These are phyloP conservation scores for Sutorius eximius DNA, from an alignment of 1,284 basidiomycete genomes.

Conservation along the genomic window DNA sequence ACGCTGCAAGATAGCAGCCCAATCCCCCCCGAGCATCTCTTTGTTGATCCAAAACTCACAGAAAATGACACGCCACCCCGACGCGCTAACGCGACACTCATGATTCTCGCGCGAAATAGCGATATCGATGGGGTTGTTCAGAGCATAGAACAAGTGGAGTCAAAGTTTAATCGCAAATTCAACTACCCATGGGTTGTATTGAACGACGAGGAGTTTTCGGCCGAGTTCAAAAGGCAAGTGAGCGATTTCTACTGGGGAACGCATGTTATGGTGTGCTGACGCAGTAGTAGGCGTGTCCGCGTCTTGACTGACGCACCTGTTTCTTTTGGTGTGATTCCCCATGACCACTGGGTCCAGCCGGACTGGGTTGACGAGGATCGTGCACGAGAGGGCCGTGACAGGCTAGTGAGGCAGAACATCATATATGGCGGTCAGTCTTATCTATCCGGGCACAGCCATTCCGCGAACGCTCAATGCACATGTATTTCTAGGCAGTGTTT, in stretches of 20 bases:
- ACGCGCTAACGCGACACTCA: constrained; percentile 35
- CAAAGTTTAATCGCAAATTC: constrained; percentile 62
- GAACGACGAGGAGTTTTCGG: constrained; percentile 69
- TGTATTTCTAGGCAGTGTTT: constrained; percentile 46
- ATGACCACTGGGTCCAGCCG: constrained; percentile 79
- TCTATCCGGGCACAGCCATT: neutral
- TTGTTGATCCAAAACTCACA: neutral
- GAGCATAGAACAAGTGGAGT: constrained; percentile 55
- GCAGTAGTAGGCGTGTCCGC: constrained; percentile 49
- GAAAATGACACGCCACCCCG: neutral
- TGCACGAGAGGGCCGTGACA: constrained; percentile 61
- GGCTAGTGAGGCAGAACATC: constrained; percentile 62
- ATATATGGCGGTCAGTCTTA: constrained; percentile 60
- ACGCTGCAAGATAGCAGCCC: constrained; percentile 1
- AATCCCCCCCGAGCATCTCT: constrained; percentile 5
- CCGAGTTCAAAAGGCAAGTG: constrained; percentile 63
- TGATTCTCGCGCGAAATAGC: constrained; percentile 37
- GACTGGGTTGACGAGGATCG: constrained; percentile 76
- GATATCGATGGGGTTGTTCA: constrained; percentile 55
- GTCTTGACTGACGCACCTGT: constrained; percentile 55
- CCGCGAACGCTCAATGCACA: neutral
- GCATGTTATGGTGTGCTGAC: constrained; percentile 16
- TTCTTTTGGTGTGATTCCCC: constrained; percentile 71
- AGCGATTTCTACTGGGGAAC: neutral
- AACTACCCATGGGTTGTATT: constrained; percentile 73